Evolutionary conservation across 176 grass and related monocot species (phyloP), one percentile per base, ranked within the genome.

Genomic region (Musa acuminata): DNA sequence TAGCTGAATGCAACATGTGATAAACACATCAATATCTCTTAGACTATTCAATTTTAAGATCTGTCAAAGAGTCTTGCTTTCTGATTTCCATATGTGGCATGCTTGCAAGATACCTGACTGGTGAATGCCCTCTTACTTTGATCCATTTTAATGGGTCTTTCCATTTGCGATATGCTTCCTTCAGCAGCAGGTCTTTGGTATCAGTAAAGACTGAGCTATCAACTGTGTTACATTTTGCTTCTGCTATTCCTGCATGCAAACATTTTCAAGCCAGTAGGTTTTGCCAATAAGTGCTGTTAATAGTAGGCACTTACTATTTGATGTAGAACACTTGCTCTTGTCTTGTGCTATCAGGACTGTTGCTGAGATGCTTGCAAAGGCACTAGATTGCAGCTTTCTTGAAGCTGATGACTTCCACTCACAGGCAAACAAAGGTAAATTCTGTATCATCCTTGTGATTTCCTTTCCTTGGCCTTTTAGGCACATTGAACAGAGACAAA

Each of bases 351-450:
- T 12, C 86, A 93, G 95, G 51, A 98, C 90, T 2, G 88, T 93
- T 50, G 88, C 95, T 11, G 84, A 89, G 73, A 59, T 85, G 82
- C 86, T 98, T 51, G 86, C 90, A 2, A 71, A 80, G 55, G 49
- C 86, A 11, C 51, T 93, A 62, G 72, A 80, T 25, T 91, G 85
- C 78, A 87, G 67, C 75, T 93, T 98, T 82, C 65, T 98, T 70
- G 90, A 98, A 80, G 90, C 88, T 57, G 95, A 98, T 67, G 90
- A 94, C 77, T 82, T 87, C 80, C 95, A 99, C 79, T 86, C 90
- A 10, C 78, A 82, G n/a, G 76, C 78, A 63, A 99, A 89, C 82
- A 99, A 94, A 94, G 95, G 90, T 93, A 64, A 13, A 68, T 21
- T 62, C 21, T 24, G 35, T 8, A 10, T 24, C 26, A 26, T 62